Conservation (phyloP, 2,329 filamentous ascomycete genomes). For the Trichoderma afroharzianum region DNA sequence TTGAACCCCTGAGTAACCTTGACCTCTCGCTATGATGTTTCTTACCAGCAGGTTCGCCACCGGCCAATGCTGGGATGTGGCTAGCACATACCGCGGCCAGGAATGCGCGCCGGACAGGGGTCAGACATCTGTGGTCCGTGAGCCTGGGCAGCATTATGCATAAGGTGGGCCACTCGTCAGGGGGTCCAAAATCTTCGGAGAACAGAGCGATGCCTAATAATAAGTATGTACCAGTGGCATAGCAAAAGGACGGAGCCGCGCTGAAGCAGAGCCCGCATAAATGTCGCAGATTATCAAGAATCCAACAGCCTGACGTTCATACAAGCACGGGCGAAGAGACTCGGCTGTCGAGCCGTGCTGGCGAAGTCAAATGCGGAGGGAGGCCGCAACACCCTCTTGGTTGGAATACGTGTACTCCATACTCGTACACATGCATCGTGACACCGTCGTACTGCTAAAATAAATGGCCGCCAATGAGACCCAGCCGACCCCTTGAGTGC, state of each 20-base stretch:
- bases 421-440: not conserved
- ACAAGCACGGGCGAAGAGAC: not conserved
- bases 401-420: not conserved
- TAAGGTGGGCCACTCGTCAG: not conserved
- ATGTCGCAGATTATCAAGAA: not conserved
- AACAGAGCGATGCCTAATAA: not conserved
- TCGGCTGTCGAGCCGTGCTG: not conserved
- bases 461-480: constrained; percentile 15
- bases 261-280: not conserved
- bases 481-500: not conserved
- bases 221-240: not conserved
- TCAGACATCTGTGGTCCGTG: not conserved
- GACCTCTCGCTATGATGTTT: not conserved
- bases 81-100: not conserved
- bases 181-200: not conserved
- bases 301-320: not conserved
- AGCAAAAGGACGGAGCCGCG: not conserved
- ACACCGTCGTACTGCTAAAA: not conserved
- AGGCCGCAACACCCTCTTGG: not conserved
- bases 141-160: not conserved
- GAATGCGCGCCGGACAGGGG: constrained; percentile 5
- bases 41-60: not conserved
- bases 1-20: constrained; percentile 14
- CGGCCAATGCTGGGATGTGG: constrained; percentile 16
- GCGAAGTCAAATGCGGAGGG: not conserved